Conservation (phyloP, 2,329 filamentous ascomycete genomes). For the Teratosphaeria zuluensis region DNA sequence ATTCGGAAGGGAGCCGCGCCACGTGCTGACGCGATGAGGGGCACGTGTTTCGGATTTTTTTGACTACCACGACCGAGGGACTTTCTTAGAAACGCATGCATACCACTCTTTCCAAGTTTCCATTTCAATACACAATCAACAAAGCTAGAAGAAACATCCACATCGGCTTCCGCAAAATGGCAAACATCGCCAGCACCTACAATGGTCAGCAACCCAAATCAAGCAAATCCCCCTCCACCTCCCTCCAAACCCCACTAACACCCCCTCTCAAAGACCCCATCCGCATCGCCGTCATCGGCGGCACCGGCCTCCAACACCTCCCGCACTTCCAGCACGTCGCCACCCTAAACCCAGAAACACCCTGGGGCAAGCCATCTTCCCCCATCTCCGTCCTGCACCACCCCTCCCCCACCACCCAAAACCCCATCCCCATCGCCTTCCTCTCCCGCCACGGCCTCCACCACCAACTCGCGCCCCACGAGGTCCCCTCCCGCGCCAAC, state of each 20-base stretch:
- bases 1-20: too few relatives aligned
- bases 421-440: constrained; percentile 66
- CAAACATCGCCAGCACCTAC: constrained; percentile 25
- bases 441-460: constrained; percentile 81
- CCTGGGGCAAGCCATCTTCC: constrained; percentile 74
- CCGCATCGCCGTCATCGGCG: constrained; percentile 47
- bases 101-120: too few relatives aligned
- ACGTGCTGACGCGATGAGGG: too few relatives aligned
- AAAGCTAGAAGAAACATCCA: constrained; percentile 10
- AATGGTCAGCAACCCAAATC: constrained; percentile 13
- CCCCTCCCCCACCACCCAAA: constrained; percentile 57
- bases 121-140: too few relatives aligned
- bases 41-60: too few relatives aligned
- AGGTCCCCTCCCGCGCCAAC: constrained; percentile 91
- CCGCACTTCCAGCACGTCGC: constrained; percentile 80
- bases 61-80: too few relatives aligned
- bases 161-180: constrained; percentile 27
- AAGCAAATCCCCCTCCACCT: neutral
- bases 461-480: constrained; percentile 86
- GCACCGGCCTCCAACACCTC: constrained; percentile 82
- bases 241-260: neutral
- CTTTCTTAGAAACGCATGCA: too few relatives aligned
- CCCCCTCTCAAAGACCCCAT: constrained; percentile 31
- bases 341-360: constrained; percentile 64
- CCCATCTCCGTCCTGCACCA: constrained; percentile 84